Evolutionary conservation across 2,329 filamentous ascomycete genomes (phyloP), one percentile per base, ranked within the genome.

Genomic region (Chrysoporthe austroafricana): DNA sequence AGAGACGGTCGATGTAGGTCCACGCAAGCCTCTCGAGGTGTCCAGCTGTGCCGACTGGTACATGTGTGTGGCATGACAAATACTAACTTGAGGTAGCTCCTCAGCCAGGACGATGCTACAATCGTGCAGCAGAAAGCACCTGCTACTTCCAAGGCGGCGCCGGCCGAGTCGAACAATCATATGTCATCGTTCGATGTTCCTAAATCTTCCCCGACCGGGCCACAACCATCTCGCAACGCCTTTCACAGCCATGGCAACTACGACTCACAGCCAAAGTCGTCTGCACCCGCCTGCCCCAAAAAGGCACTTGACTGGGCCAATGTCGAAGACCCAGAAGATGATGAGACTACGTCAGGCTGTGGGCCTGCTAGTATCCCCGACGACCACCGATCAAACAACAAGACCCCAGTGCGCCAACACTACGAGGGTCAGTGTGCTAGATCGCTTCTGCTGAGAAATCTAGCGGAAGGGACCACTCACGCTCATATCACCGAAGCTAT

Each of bases 401-500:
- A 57, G 13, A 39, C n/a, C 44, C 6, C 48, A 2, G 21, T 5
- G 52, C 73, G 73, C 26, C 73, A 73, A 4, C 73, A 74, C 13
- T 79, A 75, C 64, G 76, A 83, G 66, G 76, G 78, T 44, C 74
- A 77, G 42, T 80, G 80, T 61, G 78, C 75, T 32, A 84, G 91
- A 61, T 91, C 90, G 0, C 71, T 96, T 32, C 79, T 87, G 32
- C 80, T 95, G 62, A 79, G 79, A 46, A 88, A 90, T 67, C 81
- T 96, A 1, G 80, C 89, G 0, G 84, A 89, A 5, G 81, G 81
- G 2, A 86, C 85, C 16, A 91, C 88, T 0, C 87, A 91, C 73
- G 83, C 83, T 59, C 91, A 96, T 70, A 79, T 96, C 68, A 83
- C 85, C 3, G 82, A 84, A 32, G 83, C 84, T 13, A 79, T 96